Conservation (phyloP, 1,139 yeast species). For the Lodderomyces oxycetoniae region DNA sequence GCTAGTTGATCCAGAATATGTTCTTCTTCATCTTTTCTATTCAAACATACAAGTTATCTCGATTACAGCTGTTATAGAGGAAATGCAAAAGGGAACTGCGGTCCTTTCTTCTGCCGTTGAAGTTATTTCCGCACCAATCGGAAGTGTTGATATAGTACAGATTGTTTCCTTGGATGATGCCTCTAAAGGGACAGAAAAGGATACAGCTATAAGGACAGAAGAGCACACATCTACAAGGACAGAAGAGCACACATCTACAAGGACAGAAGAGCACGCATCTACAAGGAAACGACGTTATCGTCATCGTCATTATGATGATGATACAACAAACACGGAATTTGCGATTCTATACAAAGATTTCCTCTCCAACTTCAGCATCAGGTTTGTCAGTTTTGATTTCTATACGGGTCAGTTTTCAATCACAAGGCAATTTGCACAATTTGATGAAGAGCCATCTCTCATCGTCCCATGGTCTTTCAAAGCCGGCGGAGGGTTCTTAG, state of each 20-base stretch:
- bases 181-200: too few relatives aligned
- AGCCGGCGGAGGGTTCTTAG: slow-evolving; percentile 28
- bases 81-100: too few relatives aligned
- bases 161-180: slow-evolving; percentile 14
- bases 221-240: too few relatives aligned
- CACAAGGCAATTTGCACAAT: slow-evolving; percentile 30
- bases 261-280: too few relatives aligned
- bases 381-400: slow-evolving; percentile 24
- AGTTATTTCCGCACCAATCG: slow-evolving; percentile 19
- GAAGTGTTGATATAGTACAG: slow-evolving; percentile 27
- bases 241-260: neutral
- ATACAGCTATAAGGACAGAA: too few relatives aligned
- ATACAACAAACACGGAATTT: neutral
- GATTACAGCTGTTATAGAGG: neutral
- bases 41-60: slow-evolving; percentile 25
- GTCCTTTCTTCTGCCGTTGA: neutral
- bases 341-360: slow-evolving; percentile 32
- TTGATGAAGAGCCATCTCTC: slow-evolving; percentile 30
- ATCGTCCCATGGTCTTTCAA: slow-evolving; percentile 18
- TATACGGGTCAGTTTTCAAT: slow-evolving; percentile 12
- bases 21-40: slow-evolving; percentile 28
- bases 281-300: too few relatives aligned
- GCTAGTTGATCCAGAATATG: slow-evolving; percentile 13
- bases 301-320: too few relatives aligned
- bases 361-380: slow-evolving; percentile 26